These are phyloP conservation scores for Ganoderma multipileum DNA, from an alignment of 1,284 basidiomycete genomes.

Conservation along the genomic window DNA sequence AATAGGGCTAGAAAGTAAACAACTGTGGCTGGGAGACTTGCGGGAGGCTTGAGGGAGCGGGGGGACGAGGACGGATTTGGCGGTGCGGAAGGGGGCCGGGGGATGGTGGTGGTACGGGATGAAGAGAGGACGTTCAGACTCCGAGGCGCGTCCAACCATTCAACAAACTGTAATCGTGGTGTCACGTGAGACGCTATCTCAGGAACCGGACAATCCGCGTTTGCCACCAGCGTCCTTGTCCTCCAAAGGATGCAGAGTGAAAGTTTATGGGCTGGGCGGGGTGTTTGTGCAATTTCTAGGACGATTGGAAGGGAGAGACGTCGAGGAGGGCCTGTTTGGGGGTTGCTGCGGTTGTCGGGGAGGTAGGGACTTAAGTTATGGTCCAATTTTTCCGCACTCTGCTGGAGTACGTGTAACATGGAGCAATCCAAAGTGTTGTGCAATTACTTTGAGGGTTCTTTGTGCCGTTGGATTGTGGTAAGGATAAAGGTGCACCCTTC, in stretches of 20 bases:
- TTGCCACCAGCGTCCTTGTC: slow-evolving; percentile 22
- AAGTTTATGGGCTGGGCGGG: slow-evolving; percentile 21
- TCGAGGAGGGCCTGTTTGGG: slow-evolving; percentile 18
- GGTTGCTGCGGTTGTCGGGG: slow-evolving; percentile 26
- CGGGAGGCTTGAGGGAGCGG: slow-evolving; percentile 34
- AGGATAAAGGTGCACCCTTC: slow-evolving; percentile 24
- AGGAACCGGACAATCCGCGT: slow-evolving; percentile 28
- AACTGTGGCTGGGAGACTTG: slow-evolving; percentile 32
- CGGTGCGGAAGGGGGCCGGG: slow-evolving; percentile 36
- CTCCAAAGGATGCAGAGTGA: slow-evolving; percentile 13
- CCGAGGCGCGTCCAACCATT: slow-evolving; percentile 60
- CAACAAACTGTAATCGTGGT: slow-evolving; percentile 54
- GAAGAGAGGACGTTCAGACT: slow-evolving; percentile 61
- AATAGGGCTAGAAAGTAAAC: slow-evolving; percentile 38
- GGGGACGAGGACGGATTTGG: slow-evolving; percentile 31
- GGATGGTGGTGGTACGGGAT: slow-evolving; percentile 58
- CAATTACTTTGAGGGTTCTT: background rate
- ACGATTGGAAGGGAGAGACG: slow-evolving; percentile 15
- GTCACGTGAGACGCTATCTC: slow-evolving; percentile 46
- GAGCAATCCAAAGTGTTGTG: background rate
- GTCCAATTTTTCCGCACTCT: slow-evolving; percentile 20
- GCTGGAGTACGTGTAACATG: slow-evolving; percentile 9
- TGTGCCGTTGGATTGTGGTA: slow-evolving; percentile 11
- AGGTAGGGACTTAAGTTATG: slow-evolving; percentile 16
- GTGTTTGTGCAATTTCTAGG: slow-evolving; percentile 12